Conservation (phyloP, 2,329 filamentous ascomycete genomes). For the Rhinocladiella mackenziei region DNA sequence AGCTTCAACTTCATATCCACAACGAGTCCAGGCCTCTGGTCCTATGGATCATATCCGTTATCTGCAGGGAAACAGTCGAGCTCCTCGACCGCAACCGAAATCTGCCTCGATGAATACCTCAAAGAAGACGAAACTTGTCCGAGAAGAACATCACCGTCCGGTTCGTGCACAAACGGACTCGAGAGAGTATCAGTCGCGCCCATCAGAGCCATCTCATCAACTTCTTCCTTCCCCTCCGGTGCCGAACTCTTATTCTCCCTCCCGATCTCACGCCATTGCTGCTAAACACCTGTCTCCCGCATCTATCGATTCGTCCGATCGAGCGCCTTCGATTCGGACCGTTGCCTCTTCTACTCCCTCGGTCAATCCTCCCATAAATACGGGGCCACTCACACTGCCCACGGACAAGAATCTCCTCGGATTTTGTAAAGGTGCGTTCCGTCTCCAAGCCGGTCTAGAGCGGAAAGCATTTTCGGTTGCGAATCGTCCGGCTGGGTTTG, state of each 20-base stretch:
- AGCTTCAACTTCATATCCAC: constrained; percentile 17
- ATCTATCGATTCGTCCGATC: constrained; percentile 1
- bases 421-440: constrained; percentile 39
- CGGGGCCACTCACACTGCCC: constrained; percentile 30
- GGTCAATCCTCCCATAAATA: constrained; percentile 2
- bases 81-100: constrained; percentile 10
- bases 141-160: constrained; percentile 7
- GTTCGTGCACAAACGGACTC: not conserved
- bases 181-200: not conserved
- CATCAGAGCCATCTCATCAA: constrained; percentile 6
- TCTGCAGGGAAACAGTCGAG: constrained; percentile 20
- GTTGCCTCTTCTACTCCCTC: constrained; percentile 6
- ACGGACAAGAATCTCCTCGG: constrained; percentile 35
- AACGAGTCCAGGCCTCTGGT: constrained; percentile 7
- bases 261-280: constrained; percentile 6
- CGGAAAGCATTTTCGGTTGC: constrained; percentile 24
- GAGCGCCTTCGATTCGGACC: constrained; percentile 7
- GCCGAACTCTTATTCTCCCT: not conserved
- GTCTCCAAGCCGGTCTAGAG: constrained; percentile 25
- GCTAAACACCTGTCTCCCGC: constrained; percentile 7
- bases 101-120: constrained; percentile 9
- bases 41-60: constrained; percentile 17
- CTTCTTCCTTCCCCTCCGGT: constrained; percentile 3
- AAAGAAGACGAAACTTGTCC: not conserved
- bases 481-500: constrained; percentile 24